Base-by-base conservation (phyloP, 2,329 filamentous ascomycete species). In the Fusarium kyushuense region DNA sequence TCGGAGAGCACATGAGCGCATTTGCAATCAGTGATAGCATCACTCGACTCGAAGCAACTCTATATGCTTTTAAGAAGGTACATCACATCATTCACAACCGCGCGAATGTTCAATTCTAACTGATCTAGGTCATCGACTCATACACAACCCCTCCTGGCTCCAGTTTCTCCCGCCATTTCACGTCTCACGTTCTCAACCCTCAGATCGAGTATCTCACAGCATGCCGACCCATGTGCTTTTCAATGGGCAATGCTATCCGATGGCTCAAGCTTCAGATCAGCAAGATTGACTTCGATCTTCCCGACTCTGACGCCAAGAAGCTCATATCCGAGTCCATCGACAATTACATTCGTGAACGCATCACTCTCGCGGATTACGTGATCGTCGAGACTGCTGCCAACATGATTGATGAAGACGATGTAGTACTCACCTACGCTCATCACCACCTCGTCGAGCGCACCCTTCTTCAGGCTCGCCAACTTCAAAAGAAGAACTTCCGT, bases 121-220 rank as follows among this genome's bases (percentile, higher is more conserved):
- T 19, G 9, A 12, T 12, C 8, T 74, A 97, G 90, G 92, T 98
- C 67, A 95, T 99, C 67, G 88, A 93, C 75, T 90, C 92, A n/a
- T 99, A 99, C 79, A 92, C 89, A 46, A 98, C 95, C 2, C 96
- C 96, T 7, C 84, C 89, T 27, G 91, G 92, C 40, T 94, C 90
- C 59, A 94, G 94, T 40, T 87, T 99, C 41, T 92, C 94, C 21
- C 90, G 96, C 33, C 94, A 99, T 82, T 90, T 99, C 73, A 96
- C 93, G 32, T 92, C 92, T 13, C 93, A 98, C 79, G 90, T 93
- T 68, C 89, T 99, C 62, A 96, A 94, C 75, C 93, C 94, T 36
- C 96, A 99, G 80, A 97, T 99, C 75, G 94, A 96, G 69, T 97
- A 96, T 76, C 87, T 99, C 63, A 92, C 93, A 63, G 93, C 93